Evolutionary conservation across 192 early-diverging fungal genomes (phyloP), one percentile per base, ranked within the genome.

Genomic region (Oehlia diaphana): DNA sequence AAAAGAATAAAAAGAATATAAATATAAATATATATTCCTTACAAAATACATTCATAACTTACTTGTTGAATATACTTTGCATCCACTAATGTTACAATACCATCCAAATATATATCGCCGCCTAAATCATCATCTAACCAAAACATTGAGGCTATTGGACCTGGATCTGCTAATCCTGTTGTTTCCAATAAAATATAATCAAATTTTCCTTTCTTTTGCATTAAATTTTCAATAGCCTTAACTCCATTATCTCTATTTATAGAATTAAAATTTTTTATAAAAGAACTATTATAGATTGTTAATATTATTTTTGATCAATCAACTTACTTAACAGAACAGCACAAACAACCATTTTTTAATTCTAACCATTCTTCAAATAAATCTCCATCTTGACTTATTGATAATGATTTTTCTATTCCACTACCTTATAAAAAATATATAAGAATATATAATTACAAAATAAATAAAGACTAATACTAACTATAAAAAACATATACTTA

Each of bases 181-280:
- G 98, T 99, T 81, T 99, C 98, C 62, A 99, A 79, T 28, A 99
- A 79, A 63, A 99, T 95, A 83, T 98, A 98, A 82, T 98, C 97
- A 80, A 99, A 97, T 77, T 92, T 92, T 35, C 96, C 96, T 75
- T 92, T 91, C 79, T 95, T 94, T 76, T 95, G 89, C 94, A 98
- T 95, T 74, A 99, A 83, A 77, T 91, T 89, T 81, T 99, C 98
- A 49, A 98, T 94, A 2, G 97, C 96, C 78, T 95, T 91, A 1
- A 99, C 93, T 13, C 97, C 98, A 74, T 93, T 91, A 84, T 99
- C 96, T 81, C 92, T 94, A 85, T 21, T 33, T 0, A 78, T 13
- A 70, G 50, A 61, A 61, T 39, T 28, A 62, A 26, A 9, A 31
- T 23, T 62, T 47, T 47, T 47, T 47, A 47, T 10, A 42, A 42